Percentiles rank a stretch among this genome's conserved stretches.
Conservation (phyloP, 805 yeast genomes). For the Zygosaccharomyces gambellarensis region DNA sequence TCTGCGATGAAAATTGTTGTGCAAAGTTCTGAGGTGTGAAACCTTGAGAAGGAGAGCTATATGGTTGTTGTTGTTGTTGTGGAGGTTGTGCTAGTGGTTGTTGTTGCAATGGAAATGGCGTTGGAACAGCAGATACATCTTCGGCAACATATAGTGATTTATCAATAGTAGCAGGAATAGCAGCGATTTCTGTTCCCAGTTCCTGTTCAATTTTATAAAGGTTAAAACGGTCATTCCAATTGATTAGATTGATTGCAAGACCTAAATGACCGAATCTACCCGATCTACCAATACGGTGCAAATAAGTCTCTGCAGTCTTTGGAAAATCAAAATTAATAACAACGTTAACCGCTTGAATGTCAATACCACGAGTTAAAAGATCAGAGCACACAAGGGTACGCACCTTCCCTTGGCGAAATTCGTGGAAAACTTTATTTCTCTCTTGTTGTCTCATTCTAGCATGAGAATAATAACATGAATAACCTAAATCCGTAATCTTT, state of each 20-base stretch:
- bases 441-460: slow-evolving; percentile 97
- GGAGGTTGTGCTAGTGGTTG: slow-evolving; percentile 32
- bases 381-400: slow-evolving; percentile 97
- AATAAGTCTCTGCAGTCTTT: slow-evolving; percentile 92
- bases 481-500: slow-evolving; percentile 93
- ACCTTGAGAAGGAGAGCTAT: slow-evolving; percentile 27
- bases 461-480: slow-evolving; percentile 94
- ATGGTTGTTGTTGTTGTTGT: slow-evolving; percentile 16
- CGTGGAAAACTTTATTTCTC: slow-evolving; percentile 97
- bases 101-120: slow-evolving; percentile 68
- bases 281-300: slow-evolving; percentile 98
- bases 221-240: slow-evolving; percentile 94
- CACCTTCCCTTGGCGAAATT: slow-evolving; percentile 96
- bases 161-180: slow-evolving; percentile 93
- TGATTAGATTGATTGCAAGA: slow-evolving; percentile 91
- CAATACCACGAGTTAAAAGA: slow-evolving; percentile 95
- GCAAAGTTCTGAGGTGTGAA: slow-evolving; percentile 12
- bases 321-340: slow-evolving; percentile 98
- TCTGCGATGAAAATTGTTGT: slow-evolving; percentile 9
- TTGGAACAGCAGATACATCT: slow-evolving; percentile 68
- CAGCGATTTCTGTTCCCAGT: slow-evolving; percentile 93
- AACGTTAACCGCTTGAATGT: slow-evolving; percentile 97
- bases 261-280: slow-evolving; percentile 99
- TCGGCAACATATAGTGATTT: slow-evolving; percentile 82
- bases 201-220: slow-evolving; percentile 95